Evolutionary conservation across 2,329 filamentous ascomycete genomes (phyloP), one percentile per base, ranked within the genome.

Genomic region (Exophiala bonariae): DNA sequence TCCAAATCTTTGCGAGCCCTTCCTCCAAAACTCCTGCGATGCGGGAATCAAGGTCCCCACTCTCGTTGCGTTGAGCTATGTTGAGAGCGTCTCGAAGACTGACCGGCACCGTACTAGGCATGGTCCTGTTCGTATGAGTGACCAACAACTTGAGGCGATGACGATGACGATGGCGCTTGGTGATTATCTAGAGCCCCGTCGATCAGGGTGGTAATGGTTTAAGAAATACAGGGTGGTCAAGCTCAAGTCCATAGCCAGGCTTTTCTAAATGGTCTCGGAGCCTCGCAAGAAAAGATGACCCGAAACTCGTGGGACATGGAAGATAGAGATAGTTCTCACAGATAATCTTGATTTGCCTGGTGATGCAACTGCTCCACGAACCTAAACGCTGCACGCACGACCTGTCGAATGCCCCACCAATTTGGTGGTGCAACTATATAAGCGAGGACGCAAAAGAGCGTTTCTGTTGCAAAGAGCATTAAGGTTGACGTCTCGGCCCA

Each of bases 11-110:
- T 2, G 69, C 62, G 40, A 89, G 71, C 22, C 80, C 83, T 41
- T 66, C 66, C 63, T 90, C 83, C 31, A 95, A 81, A 47, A 85
- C 81, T 51, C 73, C 72, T 61, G 74, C 76, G 47, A 90, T 78
- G 42, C 72, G 73, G 6, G 81, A 75, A 61, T 91, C 82, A 42
- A 81, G 71, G 13, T 74, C 72, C 47, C 82, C 85, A 51, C 85
- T 82, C 49, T 85, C 79, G 62, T 77, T 85, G 64, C 90, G 87
- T 53, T 88, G 81, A 11, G 87, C 89, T 49, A 87, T 79, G 61
- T 91, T 83, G 44, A 95, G 76, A 18, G 87, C 87, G 64, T 83
- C 78, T 52, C 80, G 74, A 46, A 89, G 80, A 44, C 71, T 73
- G 50, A 76, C 50, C 44, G 56, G 54, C 47, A 62, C 58, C 49